Percentiles rank a stretch among this genome's conserved stretches.
phyloP scores from a whole-genome alignment of 106 monocot genomes.

The Dendrobium chrysotoxum region DNA sequence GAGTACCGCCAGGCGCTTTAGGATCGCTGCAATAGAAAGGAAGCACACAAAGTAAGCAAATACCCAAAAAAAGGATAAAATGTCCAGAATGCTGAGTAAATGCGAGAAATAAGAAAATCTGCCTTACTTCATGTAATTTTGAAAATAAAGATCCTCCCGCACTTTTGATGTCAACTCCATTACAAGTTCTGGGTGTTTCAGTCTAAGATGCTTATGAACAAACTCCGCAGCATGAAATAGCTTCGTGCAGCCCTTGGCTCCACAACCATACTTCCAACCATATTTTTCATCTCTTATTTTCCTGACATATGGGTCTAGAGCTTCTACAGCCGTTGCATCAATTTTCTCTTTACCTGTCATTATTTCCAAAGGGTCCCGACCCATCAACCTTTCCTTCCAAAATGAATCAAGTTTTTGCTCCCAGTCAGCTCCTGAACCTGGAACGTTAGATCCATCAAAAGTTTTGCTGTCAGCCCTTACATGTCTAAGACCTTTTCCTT shows the following conservation, averaged over 20 bases:
- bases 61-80: neutral
- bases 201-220: conserved; percentile 94
- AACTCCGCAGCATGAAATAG: conserved; percentile 96
- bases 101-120: neutral
- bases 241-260: conserved; percentile 96
- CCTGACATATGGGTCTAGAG: conserved; percentile 71
- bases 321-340: conserved; percentile 75
- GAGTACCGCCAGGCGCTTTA: conserved; percentile 90
- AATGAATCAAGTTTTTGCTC: conserved; percentile 82
- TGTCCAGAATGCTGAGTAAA: neutral
- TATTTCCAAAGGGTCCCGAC: conserved; percentile 70
- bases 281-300: conserved; percentile 99
- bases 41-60: neutral
- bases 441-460: conserved; percentile 24
- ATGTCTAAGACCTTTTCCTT: conserved; percentile 76
- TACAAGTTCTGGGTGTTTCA: conserved; percentile 86
- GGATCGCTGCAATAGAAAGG: conserved; percentile 52
- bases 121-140: conserved; percentile 97
- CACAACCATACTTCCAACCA: conserved; percentile 99
- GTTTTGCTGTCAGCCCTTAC: conserved; percentile 61
- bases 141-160: conserved; percentile 86
- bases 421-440: conserved; percentile 39
- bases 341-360: conserved; percentile 85
- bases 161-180: conserved; percentile 81
- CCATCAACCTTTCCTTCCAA: conserved; percentile 74